phyloP scores from a whole-genome alignment of 768 basidiomycete species.

The Holtermanniella nyarrowii region DNA sequence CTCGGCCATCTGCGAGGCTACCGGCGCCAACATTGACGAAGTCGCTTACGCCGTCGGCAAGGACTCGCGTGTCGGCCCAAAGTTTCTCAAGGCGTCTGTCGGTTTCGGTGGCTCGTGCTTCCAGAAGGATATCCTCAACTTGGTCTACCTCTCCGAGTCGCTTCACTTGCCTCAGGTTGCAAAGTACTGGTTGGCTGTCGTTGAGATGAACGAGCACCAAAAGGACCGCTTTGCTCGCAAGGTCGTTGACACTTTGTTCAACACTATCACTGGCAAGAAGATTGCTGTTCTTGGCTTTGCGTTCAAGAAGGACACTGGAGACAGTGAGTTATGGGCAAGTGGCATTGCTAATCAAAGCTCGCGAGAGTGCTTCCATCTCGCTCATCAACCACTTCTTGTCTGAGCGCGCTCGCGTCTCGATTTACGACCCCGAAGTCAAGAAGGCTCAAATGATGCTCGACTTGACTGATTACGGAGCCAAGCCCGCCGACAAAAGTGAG shows the following conservation, averaged over 20 bases:
- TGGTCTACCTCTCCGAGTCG: conserved; percentile 93
- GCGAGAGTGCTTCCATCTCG: conserved; percentile 91
- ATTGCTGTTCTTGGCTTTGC: conserved; percentile 42
- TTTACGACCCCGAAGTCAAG: conserved; percentile 84
- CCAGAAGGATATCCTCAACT: conserved; percentile 98
- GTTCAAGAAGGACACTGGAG: conserved; percentile 98
- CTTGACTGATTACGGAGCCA: conserved; percentile 45
- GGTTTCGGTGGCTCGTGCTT: conserved; percentile 96
- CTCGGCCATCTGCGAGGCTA: conserved; percentile 96
- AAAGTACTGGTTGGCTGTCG: conserved; percentile 85
- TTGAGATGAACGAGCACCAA: conserved; percentile 98
- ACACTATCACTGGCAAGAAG: conserved; percentile 65
- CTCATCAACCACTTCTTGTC: conserved; percentile 86
- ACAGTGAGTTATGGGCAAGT: conserved; percentile 46
- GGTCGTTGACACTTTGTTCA: conserved; percentile 95
- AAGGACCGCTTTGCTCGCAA: conserved; percentile 90
- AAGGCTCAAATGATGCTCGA: conserved; percentile 70
- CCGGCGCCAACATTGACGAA: conserved; percentile 97
- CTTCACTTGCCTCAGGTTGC: conserved; percentile 93
- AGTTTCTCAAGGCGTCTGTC: conserved; percentile 64
- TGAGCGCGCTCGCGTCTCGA: conserved; percentile 72
- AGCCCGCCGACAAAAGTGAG: conserved; percentile 59
- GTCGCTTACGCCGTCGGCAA: conserved; percentile 88
- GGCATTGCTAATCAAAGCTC: conserved; percentile 42
- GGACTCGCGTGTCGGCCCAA: conserved; percentile 84